These are phyloP conservation scores for Fusarium acutatum DNA, from an alignment of 2,329 filamentous ascomycete genomes.

Conservation along the genomic window DNA sequence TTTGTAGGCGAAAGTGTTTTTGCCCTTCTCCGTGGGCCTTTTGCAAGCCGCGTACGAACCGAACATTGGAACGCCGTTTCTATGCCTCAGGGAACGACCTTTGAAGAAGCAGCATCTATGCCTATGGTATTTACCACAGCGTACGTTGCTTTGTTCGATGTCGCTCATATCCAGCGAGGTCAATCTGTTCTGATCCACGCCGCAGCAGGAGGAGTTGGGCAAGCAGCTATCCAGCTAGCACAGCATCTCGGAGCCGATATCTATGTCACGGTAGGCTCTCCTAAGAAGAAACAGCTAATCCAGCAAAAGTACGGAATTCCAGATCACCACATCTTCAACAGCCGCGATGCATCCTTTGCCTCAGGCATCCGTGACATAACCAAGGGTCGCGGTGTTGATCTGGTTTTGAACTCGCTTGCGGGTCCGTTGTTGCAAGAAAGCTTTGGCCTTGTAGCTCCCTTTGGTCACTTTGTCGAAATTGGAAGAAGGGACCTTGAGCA, in stretches of 20 bases:
- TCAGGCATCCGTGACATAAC: neutral
- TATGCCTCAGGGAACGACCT: neutral
- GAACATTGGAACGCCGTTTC: neutral
- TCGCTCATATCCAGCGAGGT: neutral
- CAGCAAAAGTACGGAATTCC: neutral
- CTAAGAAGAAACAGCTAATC: constrained; percentile 36
- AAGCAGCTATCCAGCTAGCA: constrained; percentile 41
- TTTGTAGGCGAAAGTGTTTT: neutral
- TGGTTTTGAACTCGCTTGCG: neutral
- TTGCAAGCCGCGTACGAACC: neutral
- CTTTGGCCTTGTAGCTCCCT: neutral
- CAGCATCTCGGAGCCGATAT: constrained; percentile 34
- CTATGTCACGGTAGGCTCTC: constrained; percentile 43
- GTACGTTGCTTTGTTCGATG: constrained; percentile 4
- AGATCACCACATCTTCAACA: neutral
- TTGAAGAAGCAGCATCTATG: constrained; percentile 9
- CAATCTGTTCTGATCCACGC: constrained; percentile 45
- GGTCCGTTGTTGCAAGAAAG: neutral
- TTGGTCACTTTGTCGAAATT: neutral
- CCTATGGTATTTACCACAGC: constrained; percentile 12
- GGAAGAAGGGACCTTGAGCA: neutral
- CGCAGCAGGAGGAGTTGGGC: constrained; percentile 34
- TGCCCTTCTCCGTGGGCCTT: neutral
- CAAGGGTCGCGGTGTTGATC: neutral
- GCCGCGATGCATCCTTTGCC: neutral